Percentiles rank a stretch among this genome's conserved stretches.
These are phyloP conservation scores for Leccinum subrobustum DNA, from an alignment of 1,284 basidiomycete genomes.

Conservation along the genomic window DNA sequence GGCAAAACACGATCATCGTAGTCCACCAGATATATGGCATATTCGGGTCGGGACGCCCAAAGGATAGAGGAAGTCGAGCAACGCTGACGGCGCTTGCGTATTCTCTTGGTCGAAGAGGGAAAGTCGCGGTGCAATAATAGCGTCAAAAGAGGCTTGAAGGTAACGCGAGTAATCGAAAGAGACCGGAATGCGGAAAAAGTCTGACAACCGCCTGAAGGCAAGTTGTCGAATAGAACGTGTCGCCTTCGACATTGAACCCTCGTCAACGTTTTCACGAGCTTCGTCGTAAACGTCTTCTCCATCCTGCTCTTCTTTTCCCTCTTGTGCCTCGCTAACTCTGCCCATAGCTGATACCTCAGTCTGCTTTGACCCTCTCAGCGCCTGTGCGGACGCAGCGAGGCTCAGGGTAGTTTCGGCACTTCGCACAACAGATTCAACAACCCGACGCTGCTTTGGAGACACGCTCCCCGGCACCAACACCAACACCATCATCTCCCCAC, in stretches of 20 bases:
- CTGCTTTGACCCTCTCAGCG: conserved; percentile 21
- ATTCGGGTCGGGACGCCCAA: conserved; percentile 68
- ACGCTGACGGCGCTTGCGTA: conserved; percentile 87
- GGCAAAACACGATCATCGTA: conserved; percentile 73
- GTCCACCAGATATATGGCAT: conserved; percentile 62
- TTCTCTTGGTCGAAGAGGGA: conserved; percentile 79
- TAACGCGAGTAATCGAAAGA: conserved; percentile 78
- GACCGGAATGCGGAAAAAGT: conserved; percentile 79
- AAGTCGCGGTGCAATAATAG: conserved; percentile 84
- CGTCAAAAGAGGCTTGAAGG: conserved; percentile 64
- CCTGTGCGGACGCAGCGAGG: conserved; percentile 66
- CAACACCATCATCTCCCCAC: conserved; percentile 28
- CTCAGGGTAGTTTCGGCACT: conserved; percentile 70
- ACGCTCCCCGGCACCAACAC: conserved; percentile 34
- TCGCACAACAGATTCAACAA: conserved; percentile 85
- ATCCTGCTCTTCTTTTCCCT: conserved; percentile 40
- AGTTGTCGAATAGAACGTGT: conserved; percentile 73
- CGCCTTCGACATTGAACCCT: conserved; percentile 42
- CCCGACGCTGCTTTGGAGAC: conserved; percentile 74
- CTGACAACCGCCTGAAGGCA: conserved; percentile 83
- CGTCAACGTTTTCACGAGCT: conserved; percentile 29
- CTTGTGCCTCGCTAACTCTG: conserved; percentile 33
- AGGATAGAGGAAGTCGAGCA: conserved; percentile 84
- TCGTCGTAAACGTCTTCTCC: conserved; percentile 31
- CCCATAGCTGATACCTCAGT: conserved; percentile 13